Base-by-base conservation (phyloP, 1,139 yeast species). In the Zygoascus meyerae region DNA sequence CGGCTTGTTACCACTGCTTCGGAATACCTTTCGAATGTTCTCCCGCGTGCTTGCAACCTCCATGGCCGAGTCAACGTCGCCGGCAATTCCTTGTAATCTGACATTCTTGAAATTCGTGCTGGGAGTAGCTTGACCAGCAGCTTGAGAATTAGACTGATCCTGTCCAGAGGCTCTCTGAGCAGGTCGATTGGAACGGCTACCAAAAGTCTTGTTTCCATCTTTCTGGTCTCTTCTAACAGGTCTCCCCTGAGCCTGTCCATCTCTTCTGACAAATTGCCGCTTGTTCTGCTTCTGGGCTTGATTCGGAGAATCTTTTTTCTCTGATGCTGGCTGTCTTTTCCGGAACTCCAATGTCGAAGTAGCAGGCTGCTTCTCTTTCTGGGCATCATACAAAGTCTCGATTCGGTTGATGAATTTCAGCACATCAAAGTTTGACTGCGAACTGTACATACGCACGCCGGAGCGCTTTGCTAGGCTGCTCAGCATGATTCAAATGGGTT, bases 391-490 rank as follows among this genome's bases (percentile, higher is more conserved):
- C 42, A 61, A 50, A 11, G 59, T 57, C 41, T 58, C 60, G 48
- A 62, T 62, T 28, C 65, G 53, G 40, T 49, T 55, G 42, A 62
- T 53, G 48, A 54, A 60, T 18, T 56, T 48, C 39, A 55, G 47
- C 34, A 62, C 56, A 42, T 60, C 58, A 46, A 60, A 59, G 26
- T 52, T 49, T 9, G 37, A 16, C 11, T 26, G 32, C 2, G 41
- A 14, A 14, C 32, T 18, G 10, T 26, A 38, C 26, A 21, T 21
- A 4, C 26, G 26, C 26, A 7, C 26, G 4, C 26, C 26, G 6
- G 26, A 21, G 26, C 26, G 26, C 26, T 21, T 21, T 4, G 26
- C 26, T 7, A 21, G 26, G 26, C 26, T 21, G 26, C 26, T 21
- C 26, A 21, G 7, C 26, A 21, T 21, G 26, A 21, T 21, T 4